phyloP scores from a whole-genome alignment of 139 green algal genomes.

The Ettlia oleoabundans region DNA sequence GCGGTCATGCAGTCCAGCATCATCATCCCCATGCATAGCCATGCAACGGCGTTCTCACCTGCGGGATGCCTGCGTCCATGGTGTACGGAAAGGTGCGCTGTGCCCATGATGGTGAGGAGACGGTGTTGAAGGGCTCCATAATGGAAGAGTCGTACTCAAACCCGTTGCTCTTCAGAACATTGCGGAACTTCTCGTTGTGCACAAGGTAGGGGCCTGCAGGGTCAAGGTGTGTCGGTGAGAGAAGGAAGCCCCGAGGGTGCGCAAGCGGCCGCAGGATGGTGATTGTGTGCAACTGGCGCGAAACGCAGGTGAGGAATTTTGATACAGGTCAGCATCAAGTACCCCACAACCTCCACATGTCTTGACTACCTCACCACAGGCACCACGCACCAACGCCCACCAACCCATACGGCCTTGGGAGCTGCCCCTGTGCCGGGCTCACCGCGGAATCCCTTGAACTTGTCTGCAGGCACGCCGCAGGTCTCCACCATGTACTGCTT shows the following conservation, averaged over 20 bases:
- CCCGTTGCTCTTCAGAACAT: neutral
- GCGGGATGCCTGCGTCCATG: conserved; percentile 36
- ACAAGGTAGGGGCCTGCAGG: conserved; percentile 25
- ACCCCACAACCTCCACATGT: too few relatives aligned
- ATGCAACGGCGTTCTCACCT: neutral
- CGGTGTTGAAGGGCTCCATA: conserved; percentile 18
- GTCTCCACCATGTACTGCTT: neutral
- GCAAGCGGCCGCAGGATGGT: too few relatives aligned
- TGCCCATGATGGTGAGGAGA: neutral
- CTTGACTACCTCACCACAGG: too few relatives aligned
- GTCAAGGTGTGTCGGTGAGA: neutral
- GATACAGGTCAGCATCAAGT: too few relatives aligned
- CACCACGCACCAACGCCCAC: too few relatives aligned
- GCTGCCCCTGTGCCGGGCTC: too few relatives aligned
- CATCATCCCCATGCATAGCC: too few relatives aligned
- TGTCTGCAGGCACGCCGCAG: conserved; percentile 22
- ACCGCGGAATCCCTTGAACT: conserved; percentile 32
- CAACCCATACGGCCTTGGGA: too few relatives aligned
- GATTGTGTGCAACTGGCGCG: too few relatives aligned
- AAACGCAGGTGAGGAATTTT: too few relatives aligned
- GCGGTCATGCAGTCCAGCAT: too few relatives aligned
- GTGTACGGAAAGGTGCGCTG: conserved; percentile 29
- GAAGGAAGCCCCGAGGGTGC: too few relatives aligned
- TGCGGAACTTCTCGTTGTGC: conserved; percentile 13
- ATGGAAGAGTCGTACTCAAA: conserved; percentile 33